phyloP scores from a whole-genome alignment of 805 yeast species.

The Candida arabinofermentans region DNA sequence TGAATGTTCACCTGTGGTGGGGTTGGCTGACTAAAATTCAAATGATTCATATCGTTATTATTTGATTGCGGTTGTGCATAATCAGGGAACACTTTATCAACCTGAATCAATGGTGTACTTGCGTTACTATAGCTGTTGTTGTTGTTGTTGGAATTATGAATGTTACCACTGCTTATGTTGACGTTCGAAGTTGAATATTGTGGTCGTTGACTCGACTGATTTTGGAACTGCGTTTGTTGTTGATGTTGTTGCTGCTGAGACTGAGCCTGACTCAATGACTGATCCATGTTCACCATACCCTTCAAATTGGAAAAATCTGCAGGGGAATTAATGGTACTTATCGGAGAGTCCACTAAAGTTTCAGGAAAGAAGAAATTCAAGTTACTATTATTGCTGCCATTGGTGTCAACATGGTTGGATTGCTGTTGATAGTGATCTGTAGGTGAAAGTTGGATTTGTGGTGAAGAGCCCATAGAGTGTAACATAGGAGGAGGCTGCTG shows the following conservation, averaged over 20 bases:
- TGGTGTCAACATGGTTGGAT: background rate
- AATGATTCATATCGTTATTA: background rate
- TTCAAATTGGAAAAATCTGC: background rate
- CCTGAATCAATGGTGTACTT: constrained; percentile 12
- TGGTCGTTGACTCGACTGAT: background rate
- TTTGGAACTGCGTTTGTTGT: background rate
- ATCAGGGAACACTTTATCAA: constrained; percentile 14
- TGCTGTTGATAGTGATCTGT: background rate
- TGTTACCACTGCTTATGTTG: background rate
- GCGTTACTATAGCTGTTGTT: background rate
- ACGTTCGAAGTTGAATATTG: background rate
- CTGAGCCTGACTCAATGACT: background rate
- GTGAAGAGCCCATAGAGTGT: too few species aligned
- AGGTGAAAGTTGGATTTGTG: background rate
- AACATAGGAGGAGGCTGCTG: background rate
- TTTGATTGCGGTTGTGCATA: background rate
- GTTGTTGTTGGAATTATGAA: background rate
- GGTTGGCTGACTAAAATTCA: background rate
- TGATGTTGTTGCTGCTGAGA: background rate
- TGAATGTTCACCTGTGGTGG: background rate
- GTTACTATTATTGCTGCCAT: background rate
- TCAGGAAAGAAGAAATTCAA: background rate
- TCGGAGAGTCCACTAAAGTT: background rate
- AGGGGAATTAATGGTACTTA: background rate
- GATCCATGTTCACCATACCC: background rate